These are phyloP conservation scores for Ustilago trichophora DNA, from an alignment of 1,284 basidiomycete genomes.

Conservation along the genomic window DNA sequence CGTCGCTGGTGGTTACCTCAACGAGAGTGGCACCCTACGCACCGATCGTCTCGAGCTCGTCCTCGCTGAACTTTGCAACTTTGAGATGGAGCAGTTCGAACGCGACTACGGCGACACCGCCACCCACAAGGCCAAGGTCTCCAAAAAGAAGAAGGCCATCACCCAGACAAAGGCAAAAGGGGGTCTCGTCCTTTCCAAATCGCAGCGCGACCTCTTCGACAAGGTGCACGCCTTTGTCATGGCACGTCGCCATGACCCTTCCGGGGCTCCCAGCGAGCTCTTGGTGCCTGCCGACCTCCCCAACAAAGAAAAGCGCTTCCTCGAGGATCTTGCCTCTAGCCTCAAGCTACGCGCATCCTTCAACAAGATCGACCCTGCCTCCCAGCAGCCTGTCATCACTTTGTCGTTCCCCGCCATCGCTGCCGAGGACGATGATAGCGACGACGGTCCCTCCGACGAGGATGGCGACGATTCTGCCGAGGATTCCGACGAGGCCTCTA, in stretches of 20 bases:
- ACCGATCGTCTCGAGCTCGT: conserved; percentile 83
- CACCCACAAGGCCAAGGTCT: conserved; percentile 59
- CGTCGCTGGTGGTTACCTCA: conserved; percentile 87
- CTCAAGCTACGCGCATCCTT: conserved; percentile 55
- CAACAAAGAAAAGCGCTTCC: conserved; percentile 52
- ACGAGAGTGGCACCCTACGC: conserved; percentile 86
- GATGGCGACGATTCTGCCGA: conserved; percentile 58
- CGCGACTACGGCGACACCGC: conserved; percentile 86
- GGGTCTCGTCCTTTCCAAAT: conserved; percentile 35
- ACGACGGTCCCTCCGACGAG: conserved; percentile 29
- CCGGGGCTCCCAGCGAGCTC: conserved; percentile 47
- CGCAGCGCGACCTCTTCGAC: conserved; percentile 40
- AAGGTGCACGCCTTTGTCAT: conserved; percentile 79
- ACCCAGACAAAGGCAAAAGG: conserved; percentile 79
- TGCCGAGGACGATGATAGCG: conserved; percentile 30
- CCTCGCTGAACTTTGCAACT: conserved; percentile 83
- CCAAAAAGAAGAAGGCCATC: conserved; percentile 74
- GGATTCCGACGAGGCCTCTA: conserved; percentile 54
- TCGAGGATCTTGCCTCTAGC: conserved; percentile 50
- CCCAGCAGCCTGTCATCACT: conserved; percentile 51
- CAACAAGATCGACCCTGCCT: conserved; percentile 60
- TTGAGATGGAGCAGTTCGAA: conserved; percentile 89
- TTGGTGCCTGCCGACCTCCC: conserved; percentile 42
- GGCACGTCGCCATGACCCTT: conserved; percentile 78
- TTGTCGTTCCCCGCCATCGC: conserved; percentile 43